Evolutionary conservation across 768 basidiomycete genomes (phyloP), one percentile per base, ranked within the genome.

Genomic region (Leccinum subgranulosum): DNA sequence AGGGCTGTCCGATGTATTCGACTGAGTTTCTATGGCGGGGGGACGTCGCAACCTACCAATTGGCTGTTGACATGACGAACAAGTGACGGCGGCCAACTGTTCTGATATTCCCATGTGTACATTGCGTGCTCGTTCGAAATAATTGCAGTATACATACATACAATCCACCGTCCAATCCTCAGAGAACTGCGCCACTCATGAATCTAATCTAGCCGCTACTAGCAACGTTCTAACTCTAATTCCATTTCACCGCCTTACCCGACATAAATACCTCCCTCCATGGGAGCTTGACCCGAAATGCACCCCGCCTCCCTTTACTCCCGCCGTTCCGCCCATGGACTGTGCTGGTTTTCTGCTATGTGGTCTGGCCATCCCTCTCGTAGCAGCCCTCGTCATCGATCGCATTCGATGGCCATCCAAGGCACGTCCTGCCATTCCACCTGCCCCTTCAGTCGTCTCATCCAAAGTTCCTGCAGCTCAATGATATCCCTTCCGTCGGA

Each of bases 401-500:
- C 60, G 59, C 14, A 36, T 63, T 43, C 66, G 56, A 41, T 64
- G 60, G 64, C 61, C 66, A 23, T 67, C 66, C 49, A 73, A 73
- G 63, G 70, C 53, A 54, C 33, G 68, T 54, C 46, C 41, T 12
- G 41, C 41, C 11, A 19, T 23, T 14, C 2, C 36, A 23, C 55
- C 43, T 31, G 3, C 31, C 53, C 27, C 33, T 43, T 17, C 15
- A 49, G 25, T 48, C 3, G 46, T 51, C 60, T 34, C 2, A 59
- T 55, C 50, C 11, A 6, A 43, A 43, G 10, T 54, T 53, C 34
- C 17, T 52, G 28, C 52, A 73, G 70, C 70, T 72, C 54, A 25
- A 63, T 25, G 46, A 34, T 23, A 76, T 77, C 23, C 76, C 76
- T n/a, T 57, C 74, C 0, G 65, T 76, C 3, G 75, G 75, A 9